A percentile compares a stretch with the other conserved stretches of the same genome.
These are phyloP conservation scores for Macrolepiota dolichaula DNA, from an alignment of 768 basidiomycete genomes.

Conservation along the genomic window DNA sequence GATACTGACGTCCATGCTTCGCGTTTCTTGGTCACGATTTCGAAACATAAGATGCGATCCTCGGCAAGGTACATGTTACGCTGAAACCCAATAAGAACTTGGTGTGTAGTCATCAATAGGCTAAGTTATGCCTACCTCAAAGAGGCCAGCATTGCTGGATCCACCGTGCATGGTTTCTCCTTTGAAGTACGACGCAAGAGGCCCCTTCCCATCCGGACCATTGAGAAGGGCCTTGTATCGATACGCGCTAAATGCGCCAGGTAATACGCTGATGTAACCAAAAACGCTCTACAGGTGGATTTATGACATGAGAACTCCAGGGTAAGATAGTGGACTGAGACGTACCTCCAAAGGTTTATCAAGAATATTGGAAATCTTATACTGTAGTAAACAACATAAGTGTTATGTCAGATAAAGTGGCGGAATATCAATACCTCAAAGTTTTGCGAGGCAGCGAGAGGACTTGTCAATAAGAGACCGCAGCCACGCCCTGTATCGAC, in stretches of 20 bases:
- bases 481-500: conserved; percentile 79
- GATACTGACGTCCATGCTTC: conserved; percentile 75
- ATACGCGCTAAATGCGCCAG: conserved; percentile 91
- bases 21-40: conserved; percentile 86
- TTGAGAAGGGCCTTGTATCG: conserved; percentile 86
- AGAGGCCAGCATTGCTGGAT: conserved; percentile 60
- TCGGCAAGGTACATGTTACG: conserved; percentile 93
- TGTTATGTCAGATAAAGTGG: not conserved
- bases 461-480: conserved; percentile 65
- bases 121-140: conserved; percentile 38
- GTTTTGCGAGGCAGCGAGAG: conserved; percentile 91
- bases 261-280: conserved; percentile 84
- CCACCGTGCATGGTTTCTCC: conserved; percentile 84
- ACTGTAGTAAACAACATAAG: conserved; percentile 35
- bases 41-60: conserved; percentile 89
- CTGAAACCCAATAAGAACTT: conserved; percentile 28
- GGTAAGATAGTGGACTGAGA: conserved; percentile 4
- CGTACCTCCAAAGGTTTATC: conserved; percentile 91
- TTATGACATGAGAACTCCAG: not conserved
- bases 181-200: conserved; percentile 90
- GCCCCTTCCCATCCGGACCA: conserved; percentile 84
- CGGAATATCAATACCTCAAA: conserved; percentile 59
- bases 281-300: conserved; percentile 58
- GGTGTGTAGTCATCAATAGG: not conserved
- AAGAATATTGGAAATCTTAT: conserved; percentile 95